A percentile compares a stretch with the other conserved stretches of the same genome.
phyloP scores from a whole-genome alignment of 2,329 filamentous ascomycete species.

The Ambrosiella xylebori region DNA sequence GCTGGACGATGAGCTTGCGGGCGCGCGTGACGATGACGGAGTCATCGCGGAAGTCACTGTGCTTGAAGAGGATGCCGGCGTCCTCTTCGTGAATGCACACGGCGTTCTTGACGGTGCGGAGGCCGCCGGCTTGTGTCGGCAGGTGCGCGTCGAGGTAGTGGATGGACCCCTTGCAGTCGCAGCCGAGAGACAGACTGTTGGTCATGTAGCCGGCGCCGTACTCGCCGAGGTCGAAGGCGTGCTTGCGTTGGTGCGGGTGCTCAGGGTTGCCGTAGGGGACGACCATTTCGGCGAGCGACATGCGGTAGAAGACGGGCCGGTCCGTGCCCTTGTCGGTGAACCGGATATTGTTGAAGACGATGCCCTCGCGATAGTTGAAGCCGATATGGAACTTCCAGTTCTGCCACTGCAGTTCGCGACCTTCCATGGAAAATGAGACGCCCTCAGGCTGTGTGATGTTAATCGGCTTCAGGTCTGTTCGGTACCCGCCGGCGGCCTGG shows the following conservation, averaged over 20 bases:
- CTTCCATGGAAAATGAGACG: slow-evolving; percentile 66
- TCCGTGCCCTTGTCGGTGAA: slow-evolving; percentile 70
- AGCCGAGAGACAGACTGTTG: slow-evolving; percentile 58
- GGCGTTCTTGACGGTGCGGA: slow-evolving; percentile 75
- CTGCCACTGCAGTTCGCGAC: slow-evolving; percentile 67
- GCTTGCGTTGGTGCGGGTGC: slow-evolving; percentile 63
- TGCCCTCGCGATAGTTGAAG: slow-evolving; percentile 87
- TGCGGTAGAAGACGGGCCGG: slow-evolving; percentile 69
- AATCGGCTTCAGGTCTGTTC: slow-evolving; percentile 67
- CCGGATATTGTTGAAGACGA: slow-evolving; percentile 77
- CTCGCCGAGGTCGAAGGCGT: slow-evolving; percentile 66
- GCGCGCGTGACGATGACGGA: slow-evolving; percentile 73
- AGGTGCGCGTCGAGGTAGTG: slow-evolving; percentile 84
- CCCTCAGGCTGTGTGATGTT: slow-evolving; percentile 79
- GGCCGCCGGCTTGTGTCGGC: slow-evolving; percentile 57
- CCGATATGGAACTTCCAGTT: slow-evolving; percentile 88
- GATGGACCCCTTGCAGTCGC: slow-evolving; percentile 79
- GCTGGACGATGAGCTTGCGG: slow-evolving; percentile 71
- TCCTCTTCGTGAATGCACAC: slow-evolving; percentile 95
- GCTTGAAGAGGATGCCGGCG: slow-evolving; percentile 80
- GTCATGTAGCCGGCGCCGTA: slow-evolving; percentile 74
- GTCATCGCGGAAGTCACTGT: slow-evolving; percentile 83
- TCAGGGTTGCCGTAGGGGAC: slow-evolving; percentile 76
- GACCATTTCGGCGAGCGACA: slow-evolving; percentile 87
- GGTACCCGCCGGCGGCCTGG: slow-evolving; percentile 56